Conservation (phyloP, 164 flowering plant species). For the Liriodendron chinense region DNA sequence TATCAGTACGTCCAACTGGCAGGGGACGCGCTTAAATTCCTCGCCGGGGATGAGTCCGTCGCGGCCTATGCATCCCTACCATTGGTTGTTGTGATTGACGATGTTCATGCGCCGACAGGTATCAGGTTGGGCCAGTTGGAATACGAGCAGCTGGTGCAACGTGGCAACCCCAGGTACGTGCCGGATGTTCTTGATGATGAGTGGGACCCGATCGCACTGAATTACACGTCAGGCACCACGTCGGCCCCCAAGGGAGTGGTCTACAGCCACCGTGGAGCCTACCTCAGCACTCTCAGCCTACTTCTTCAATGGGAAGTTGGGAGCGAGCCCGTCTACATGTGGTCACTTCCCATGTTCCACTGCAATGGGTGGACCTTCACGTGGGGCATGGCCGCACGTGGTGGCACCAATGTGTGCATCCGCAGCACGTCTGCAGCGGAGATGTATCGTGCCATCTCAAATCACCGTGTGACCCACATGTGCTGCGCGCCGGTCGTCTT, state of each 20-base stretch:
- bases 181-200: conserved; percentile 43
- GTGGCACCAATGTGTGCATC: conserved; percentile 89
- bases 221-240: conserved; percentile 94
- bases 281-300: conserved; percentile 67
- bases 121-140: conserved; percentile 51
- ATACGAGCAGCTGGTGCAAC: conserved; percentile 57
- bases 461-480: conserved; percentile 82
- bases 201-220: conserved; percentile 74
- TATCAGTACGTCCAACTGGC: conserved; percentile 49
- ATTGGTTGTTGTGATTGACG: conserved; percentile 62
- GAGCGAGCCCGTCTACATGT: conserved; percentile 66
- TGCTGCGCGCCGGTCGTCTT: conserved; percentile 78
- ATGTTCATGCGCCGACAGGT: conserved; percentile 52
- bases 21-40: conserved; percentile 37
- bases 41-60: conserved; percentile 3
- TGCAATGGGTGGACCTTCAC: conserved; percentile 98
- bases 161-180: conserved; percentile 36
- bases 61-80: conserved; percentile 23
- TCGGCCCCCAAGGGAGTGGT: conserved; percentile 89
- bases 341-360: conserved; percentile 98
- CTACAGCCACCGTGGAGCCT: conserved; percentile 84
- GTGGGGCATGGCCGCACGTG: conserved; percentile 91
- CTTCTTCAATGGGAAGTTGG: conserved; percentile 75
- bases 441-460: conserved; percentile 52
- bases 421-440: conserved; percentile 57